phyloP scores from a whole-genome alignment of 1,284 basidiomycete genomes.

The Tilletia horrida region DNA sequence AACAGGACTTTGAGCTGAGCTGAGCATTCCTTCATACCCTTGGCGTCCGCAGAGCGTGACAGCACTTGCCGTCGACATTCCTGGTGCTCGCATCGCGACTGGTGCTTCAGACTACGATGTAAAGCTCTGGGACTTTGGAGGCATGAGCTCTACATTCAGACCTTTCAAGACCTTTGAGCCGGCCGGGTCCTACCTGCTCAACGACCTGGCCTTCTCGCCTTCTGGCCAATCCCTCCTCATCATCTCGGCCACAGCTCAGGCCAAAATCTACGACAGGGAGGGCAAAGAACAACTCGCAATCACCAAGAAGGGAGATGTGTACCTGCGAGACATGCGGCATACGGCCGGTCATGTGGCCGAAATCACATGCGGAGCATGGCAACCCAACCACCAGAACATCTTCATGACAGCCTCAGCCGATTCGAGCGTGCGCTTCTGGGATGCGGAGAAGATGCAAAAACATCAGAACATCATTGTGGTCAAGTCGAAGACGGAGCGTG shows the following conservation, averaged over 20 bases:
- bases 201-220: slow-evolving; percentile 39
- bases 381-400: slow-evolving; percentile 73
- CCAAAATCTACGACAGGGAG: slow-evolving; percentile 72
- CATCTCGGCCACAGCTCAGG: slow-evolving; percentile 79
- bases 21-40: slow-evolving; percentile 2
- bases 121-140: slow-evolving; percentile 99
- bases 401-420: slow-evolving; percentile 94
- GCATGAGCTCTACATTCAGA: slow-evolving; percentile 79
- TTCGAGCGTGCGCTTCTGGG: slow-evolving; percentile 95
- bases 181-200: slow-evolving; percentile 70
- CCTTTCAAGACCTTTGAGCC: slow-evolving; percentile 96
- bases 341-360: slow-evolving; percentile 92
- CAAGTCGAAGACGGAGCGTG: slow-evolving; percentile 82
- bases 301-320: slow-evolving; percentile 88
- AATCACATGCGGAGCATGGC: slow-evolving; percentile 82
- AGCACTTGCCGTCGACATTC: slow-evolving; percentile 83
- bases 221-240: slow-evolving; percentile 33
- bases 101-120: slow-evolving; percentile 95
- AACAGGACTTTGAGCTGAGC: background rate
- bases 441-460: slow-evolving; percentile 78
- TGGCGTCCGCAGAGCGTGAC: slow-evolving; percentile 68
- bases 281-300: slow-evolving; percentile 32
- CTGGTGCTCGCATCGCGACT: slow-evolving; percentile 83
- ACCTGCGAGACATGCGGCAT: slow-evolving; percentile 96
- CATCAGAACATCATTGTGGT: slow-evolving; percentile 92